Percentiles rank a stretch among this genome's conserved stretches.
Conservation (phyloP, 345 rosid genomes). For the Acer negundo region DNA sequence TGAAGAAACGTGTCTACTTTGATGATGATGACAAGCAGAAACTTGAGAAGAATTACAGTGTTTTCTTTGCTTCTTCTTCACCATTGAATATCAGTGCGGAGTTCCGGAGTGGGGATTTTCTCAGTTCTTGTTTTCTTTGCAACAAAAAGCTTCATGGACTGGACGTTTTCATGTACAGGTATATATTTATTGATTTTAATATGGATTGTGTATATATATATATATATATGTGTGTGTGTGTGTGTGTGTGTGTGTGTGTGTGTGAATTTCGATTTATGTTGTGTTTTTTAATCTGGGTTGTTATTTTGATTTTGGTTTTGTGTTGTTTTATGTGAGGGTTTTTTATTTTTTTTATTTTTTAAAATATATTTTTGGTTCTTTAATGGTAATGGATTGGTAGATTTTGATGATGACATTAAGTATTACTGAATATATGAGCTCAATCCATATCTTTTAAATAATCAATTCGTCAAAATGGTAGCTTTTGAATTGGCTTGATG, state of each 20-base stretch:
- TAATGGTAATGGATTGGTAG: no score
- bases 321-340: not conserved
- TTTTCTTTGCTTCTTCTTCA: constrained; percentile 20
- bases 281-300: no score
- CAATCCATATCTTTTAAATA: no score
- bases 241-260: no score
- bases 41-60: constrained; percentile 7
- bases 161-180: constrained; percentile 47
- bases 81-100: constrained; percentile 12
- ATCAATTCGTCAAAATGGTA: no score
- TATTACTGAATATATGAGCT: no score
- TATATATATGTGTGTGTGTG: not conserved
- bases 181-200: not conserved
- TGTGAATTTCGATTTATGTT: not conserved
- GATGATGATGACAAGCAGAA: constrained; percentile 7
- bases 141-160: constrained; percentile 34
- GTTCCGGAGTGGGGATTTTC: constrained; percentile 28
- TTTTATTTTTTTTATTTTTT: not conserved
- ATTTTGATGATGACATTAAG: no score
- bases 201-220: not conserved
- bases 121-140: constrained; percentile 39
- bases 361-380: no score
- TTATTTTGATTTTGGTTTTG: no score
- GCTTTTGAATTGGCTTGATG: no score
- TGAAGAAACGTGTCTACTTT: constrained; percentile 22